A percentile compares a stretch with the other conserved stretches of the same genome.
Conservation (phyloP, 306 rosid genomes). For the Prunus mume region DNA sequence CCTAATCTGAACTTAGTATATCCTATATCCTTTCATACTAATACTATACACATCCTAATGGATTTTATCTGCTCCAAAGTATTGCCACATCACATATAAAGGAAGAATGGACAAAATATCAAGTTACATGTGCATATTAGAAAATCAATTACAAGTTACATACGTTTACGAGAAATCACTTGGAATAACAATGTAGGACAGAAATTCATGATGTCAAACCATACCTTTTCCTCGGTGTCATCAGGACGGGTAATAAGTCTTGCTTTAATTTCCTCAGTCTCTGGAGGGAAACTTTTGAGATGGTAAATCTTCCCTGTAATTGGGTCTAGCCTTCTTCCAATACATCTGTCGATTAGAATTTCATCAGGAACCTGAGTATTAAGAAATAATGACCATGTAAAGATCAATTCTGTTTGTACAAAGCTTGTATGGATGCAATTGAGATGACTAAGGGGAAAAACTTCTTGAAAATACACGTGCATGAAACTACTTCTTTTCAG, state of each 20-base stretch:
- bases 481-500: background rate
- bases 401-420: background rate
- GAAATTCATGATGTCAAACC: constrained; percentile 16
- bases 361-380: constrained; percentile 99
- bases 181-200: background rate
- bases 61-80: too few species aligned
- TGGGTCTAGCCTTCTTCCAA: constrained; percentile 91
- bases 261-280: constrained; percentile 68
- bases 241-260: constrained; percentile 77
- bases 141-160: background rate
- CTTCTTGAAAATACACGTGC: background rate
- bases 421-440: background rate
- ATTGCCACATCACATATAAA: too few species aligned
- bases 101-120: too few species aligned
- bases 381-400: constrained; percentile 30
- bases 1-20: too few species aligned
- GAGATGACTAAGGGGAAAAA: background rate
- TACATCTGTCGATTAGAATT: constrained; percentile 95
- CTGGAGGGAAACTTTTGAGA: constrained; percentile 63
- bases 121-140: background rate
- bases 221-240: constrained; percentile 80
- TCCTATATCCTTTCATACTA: too few species aligned
- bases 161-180: background rate
- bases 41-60: too few species aligned
- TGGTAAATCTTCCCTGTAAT: constrained; percentile 85